Evolutionary conservation across 208 protist genomes (phyloP), one percentile per base, ranked within the genome.

Genomic region (Strigomonas galati): DNA sequence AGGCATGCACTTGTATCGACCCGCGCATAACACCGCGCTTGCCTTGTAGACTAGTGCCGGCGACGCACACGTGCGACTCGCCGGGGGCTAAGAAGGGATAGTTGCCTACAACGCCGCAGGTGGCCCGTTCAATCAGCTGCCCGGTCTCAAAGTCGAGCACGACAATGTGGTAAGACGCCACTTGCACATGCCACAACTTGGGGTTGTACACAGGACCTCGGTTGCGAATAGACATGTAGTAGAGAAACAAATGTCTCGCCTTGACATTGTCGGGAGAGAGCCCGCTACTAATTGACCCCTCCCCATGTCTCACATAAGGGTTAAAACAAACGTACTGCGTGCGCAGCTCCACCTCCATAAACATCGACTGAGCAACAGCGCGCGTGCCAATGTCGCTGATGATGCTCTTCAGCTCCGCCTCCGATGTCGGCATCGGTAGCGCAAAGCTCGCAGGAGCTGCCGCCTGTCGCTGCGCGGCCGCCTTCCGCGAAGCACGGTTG

Each of bases 161-260:
- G 10, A 87, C 77, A 53, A 86, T 69, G 54, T 96, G 91, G 19
- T 85, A 76, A 17, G 91, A 96, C 31, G 92, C 51, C 21, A 96
- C 37, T 66, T 93, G 84, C 26, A 72, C 86, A 64, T 93, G 84
- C 86, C 84, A 93, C 62, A 74, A 65, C 49, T 85, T 79, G 48
- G 72, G 71, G 62, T 91, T 95, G 68, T 62, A 61, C 55, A 60
- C 23, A 14, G 76, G 75, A 19, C 74, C 82, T 26, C 72, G 70
- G 54, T 92, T 92, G 62, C 89, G 81, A 53, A 94, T 81, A 62
- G 79, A 82, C 12, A 94, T 78, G 75, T 90, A 82, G 71, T 92
- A 94, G 12, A 89, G 69, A 64, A 94, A 94, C 30, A 94, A 56
- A 53, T 89, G 60, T 48, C 43, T 43, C 15, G 62, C 75, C 24